Conservation (phyloP, 176 grass and related monocot genomes). For the Saccharum officinarum region DNA sequence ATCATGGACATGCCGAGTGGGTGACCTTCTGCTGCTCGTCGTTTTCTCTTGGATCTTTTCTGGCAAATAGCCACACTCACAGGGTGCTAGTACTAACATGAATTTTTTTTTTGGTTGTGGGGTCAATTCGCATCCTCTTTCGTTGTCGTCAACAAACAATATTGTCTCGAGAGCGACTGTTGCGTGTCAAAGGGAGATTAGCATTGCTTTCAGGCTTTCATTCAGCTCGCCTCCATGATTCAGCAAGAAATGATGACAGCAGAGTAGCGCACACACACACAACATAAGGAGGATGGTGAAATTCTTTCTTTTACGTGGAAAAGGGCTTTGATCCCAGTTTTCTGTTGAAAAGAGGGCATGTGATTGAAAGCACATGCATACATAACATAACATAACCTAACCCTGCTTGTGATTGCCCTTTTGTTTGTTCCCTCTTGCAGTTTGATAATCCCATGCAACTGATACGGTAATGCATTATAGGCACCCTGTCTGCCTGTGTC, state of each 20-base stretch:
- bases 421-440: constrained; percentile 8
- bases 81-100: not conserved
- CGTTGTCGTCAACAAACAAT: not conserved
- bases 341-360: not conserved
- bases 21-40: not conserved
- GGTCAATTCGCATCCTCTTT: not conserved
- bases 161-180: constrained; percentile 17
- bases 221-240: not conserved
- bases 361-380: not conserved
- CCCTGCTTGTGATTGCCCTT: not conserved
- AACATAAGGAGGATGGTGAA: not conserved
- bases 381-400: not conserved
- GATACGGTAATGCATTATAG: constrained; percentile 14
- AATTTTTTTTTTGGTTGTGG: constrained; percentile 6
- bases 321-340: not conserved
- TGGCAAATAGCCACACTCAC: not conserved
- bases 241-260: not conserved
- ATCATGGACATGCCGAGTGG: not conserved
- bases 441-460: constrained; percentile 16
- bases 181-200: constrained; percentile 17
- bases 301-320: not conserved
- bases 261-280: not conserved
- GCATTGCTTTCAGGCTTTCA: not conserved
- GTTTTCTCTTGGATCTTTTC: not conserved
- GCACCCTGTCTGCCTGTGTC: not conserved